Conservation (phyloP, 2,329 filamentous ascomycete species). For the Cyanodermella asteris region DNA sequence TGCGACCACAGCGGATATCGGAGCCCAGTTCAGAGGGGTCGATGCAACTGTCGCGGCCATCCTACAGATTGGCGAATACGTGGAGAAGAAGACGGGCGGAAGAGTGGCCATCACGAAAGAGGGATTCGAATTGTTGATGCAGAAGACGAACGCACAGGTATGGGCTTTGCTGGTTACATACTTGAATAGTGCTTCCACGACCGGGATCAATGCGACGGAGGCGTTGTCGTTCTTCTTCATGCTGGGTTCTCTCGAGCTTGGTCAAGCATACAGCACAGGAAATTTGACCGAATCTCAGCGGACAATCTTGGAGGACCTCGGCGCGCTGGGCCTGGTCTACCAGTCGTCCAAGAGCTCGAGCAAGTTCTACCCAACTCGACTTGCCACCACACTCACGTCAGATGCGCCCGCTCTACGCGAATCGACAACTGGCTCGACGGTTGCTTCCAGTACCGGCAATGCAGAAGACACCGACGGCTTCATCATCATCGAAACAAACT, state of each 20-base stretch:
- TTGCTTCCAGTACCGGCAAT: conserved; percentile 22
- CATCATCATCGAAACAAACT: conserved; percentile 95
- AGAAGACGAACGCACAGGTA: conserved; percentile 89
- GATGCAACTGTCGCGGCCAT: conserved; percentile 60
- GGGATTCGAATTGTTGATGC: conserved; percentile 83
- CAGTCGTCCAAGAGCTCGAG: conserved; percentile 20
- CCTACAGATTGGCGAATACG: conserved; percentile 58
- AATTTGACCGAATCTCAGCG: conserved; percentile 62
- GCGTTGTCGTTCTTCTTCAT: conserved; percentile 93
- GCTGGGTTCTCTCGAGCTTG: conserved; percentile 78
- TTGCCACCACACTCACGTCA: conserved; percentile 78
- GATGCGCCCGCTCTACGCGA: conserved; percentile 51
- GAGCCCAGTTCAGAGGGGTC: conserved; percentile 24
- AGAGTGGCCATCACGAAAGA: conserved; percentile 64
- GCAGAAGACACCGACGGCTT: no score
- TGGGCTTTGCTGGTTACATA: conserved; percentile 91
- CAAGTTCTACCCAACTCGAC: conserved; percentile 68
- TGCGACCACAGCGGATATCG: conserved; percentile 26
- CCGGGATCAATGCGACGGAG: conserved; percentile 63
- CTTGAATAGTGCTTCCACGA: conserved; percentile 45
- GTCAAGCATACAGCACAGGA: conserved; percentile 70
- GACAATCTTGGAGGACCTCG: conserved; percentile 74
- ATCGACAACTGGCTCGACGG: conserved; percentile 45
- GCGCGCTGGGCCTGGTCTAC: conserved; percentile 86
- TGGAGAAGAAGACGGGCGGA: conserved; percentile 36